Conservation (phyloP, 192 early-diverging fungal genomes). For the Backusella macrospora region DNA sequence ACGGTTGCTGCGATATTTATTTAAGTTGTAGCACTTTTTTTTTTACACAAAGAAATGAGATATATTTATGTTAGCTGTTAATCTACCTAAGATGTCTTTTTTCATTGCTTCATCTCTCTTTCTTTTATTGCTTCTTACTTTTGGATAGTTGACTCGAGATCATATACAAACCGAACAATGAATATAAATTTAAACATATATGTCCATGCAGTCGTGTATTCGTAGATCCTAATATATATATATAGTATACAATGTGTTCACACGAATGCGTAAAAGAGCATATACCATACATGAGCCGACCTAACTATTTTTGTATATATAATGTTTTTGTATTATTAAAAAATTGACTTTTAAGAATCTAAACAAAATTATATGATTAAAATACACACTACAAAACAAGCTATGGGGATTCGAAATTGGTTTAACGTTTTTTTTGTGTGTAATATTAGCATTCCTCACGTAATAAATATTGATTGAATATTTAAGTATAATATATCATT, state of each 20-base stretch:
- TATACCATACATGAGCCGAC: too few species aligned
- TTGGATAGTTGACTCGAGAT: conserved; percentile 2
- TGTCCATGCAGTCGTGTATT: not conserved
- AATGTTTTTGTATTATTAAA: too few species aligned
- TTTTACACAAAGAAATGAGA: not conserved
- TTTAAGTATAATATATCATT: too few species aligned
- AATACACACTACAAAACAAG: too few species aligned
- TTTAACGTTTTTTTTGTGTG: too few species aligned
- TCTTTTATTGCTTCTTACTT: not conserved
- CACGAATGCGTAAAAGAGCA: too few species aligned
- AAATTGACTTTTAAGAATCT: too few species aligned
- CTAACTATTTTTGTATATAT: too few species aligned
- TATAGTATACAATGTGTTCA: not conserved
- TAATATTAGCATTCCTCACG: too few species aligned
- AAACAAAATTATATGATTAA: too few species aligned
- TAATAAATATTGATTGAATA: too few species aligned
- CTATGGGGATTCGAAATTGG: too few species aligned
- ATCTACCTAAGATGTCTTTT: conserved; percentile 3
- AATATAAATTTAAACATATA: not conserved
- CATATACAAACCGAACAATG: not conserved
- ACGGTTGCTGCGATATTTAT: not conserved
- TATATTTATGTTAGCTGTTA: not conserved
- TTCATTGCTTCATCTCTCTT: not conserved
- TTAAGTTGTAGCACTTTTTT: not conserved
- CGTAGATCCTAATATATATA: not conserved